These are phyloP conservation scores for Meripilus lineatus DNA, from an alignment of 1,284 basidiomycete species.

Conservation along the genomic window DNA sequence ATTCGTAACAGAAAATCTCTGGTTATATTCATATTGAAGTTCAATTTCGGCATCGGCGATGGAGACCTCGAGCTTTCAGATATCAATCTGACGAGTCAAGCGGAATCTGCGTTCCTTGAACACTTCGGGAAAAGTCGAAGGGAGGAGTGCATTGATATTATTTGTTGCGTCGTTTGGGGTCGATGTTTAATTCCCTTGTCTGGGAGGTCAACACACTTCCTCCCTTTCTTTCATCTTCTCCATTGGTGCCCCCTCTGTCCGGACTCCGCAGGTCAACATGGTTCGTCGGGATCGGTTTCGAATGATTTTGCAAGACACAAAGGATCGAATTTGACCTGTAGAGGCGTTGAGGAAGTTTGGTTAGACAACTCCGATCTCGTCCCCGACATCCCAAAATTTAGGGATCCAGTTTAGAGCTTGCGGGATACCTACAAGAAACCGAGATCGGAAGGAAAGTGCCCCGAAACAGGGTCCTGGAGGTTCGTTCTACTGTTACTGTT, in stretches of 20 bases:
- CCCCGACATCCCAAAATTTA: conserved; percentile 93
- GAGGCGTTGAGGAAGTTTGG: conserved; percentile 32
- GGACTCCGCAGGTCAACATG: conserved; percentile 37
- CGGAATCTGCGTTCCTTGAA: not conserved
- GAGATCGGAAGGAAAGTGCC: conserved; percentile 16
- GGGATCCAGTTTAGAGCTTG: conserved; percentile 93
- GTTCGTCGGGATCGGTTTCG: conserved; percentile 88
- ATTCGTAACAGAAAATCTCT: too few relatives aligned
- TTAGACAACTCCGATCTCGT: conserved; percentile 88
- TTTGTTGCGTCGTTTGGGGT: conserved; percentile 30
- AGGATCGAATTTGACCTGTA: conserved; percentile 12
- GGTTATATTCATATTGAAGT: conserved; percentile 23
- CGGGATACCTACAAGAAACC: conserved; percentile 45
- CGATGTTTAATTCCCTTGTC: conserved; percentile 3
- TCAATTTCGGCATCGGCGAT: conserved; percentile 18
- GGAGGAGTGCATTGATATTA: conserved; percentile 9
- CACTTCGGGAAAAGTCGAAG: not conserved
- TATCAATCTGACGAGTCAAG: conserved; percentile 5
- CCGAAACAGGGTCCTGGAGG: conserved; percentile 62
- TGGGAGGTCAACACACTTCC: conserved; percentile 34
- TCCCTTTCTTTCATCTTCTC: conserved; percentile 56
- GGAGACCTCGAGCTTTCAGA: conserved; percentile 19
- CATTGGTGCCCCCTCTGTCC: conserved; percentile 38
- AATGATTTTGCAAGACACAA: conserved; percentile 51
- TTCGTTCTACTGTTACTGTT: conserved; percentile 29